Percentiles rank a stretch among this genome's conserved stretches.
These are phyloP conservation scores for Colletotrichum ledebouriae DNA, from an alignment of 2,329 filamentous ascomycete genomes.

Conservation along the genomic window DNA sequence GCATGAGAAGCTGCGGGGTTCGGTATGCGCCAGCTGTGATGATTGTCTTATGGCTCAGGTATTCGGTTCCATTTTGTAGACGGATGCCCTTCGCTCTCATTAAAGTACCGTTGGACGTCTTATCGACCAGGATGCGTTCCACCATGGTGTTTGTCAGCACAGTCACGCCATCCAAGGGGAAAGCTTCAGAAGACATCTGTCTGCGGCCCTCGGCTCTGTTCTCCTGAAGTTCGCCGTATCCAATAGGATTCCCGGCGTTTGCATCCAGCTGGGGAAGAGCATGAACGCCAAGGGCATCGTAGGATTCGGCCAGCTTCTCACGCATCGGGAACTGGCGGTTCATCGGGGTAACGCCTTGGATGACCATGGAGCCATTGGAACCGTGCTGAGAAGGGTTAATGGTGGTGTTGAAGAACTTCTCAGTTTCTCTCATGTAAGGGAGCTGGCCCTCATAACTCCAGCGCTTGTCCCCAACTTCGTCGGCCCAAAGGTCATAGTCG, in stretches of 20 bases:
- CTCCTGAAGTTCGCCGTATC: constrained; percentile 51
- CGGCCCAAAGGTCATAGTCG: constrained; percentile 62
- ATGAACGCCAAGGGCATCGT: constrained; percentile 55
- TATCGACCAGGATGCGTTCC: constrained; percentile 41
- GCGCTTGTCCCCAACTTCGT: constrained; percentile 51
- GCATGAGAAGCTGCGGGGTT: constrained; percentile 64
- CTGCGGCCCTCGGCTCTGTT: constrained; percentile 45
- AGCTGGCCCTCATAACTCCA: constrained; percentile 62
- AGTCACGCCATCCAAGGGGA: constrained; percentile 46
- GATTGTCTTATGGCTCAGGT: constrained; percentile 52
- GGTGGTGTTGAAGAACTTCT: constrained; percentile 48
- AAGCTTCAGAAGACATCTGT: constrained; percentile 45
- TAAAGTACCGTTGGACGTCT: constrained; percentile 5
- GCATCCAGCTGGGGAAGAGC: constrained; percentile 46
- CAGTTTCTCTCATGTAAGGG: constrained; percentile 59
- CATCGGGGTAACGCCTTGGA: constrained; percentile 48
- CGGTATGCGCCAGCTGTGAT: constrained; percentile 63
- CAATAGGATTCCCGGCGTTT: constrained; percentile 50
- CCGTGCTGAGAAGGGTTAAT: constrained; percentile 53
- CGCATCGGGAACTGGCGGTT: constrained; percentile 56
- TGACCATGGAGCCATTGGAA: constrained; percentile 53
- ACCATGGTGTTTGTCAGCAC: constrained; percentile 46
- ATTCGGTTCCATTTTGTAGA: constrained; percentile 47
- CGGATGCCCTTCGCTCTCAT: constrained; percentile 47
- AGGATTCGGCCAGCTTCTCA: constrained; percentile 52